A percentile compares a stretch with the other conserved stretches of the same genome.
phyloP scores from a whole-genome alignment of 495 filamentous ascomycete species.

The Neurospora africana region DNA sequence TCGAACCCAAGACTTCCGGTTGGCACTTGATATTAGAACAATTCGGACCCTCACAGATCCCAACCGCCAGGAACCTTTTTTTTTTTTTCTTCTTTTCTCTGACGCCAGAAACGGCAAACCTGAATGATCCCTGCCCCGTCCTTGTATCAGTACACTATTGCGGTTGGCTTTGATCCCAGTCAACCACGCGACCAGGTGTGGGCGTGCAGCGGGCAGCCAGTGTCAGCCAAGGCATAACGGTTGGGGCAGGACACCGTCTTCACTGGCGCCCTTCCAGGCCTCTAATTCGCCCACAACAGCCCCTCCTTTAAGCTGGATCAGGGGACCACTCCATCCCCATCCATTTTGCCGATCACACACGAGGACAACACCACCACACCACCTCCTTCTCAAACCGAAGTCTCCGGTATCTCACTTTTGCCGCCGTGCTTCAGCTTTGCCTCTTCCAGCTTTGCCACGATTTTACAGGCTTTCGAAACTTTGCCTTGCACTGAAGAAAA shows the following conservation, averaged over 20 bases:
- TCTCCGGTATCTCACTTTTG: background rate
- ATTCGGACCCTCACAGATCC: background rate
- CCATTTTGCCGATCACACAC: background rate
- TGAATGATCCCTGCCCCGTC: conserved; percentile 5
- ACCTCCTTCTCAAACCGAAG: background rate
- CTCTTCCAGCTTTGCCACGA: background rate
- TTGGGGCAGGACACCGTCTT: background rate
- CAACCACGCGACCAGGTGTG: conserved; percentile 17
- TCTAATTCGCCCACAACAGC: background rate
- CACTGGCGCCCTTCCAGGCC: background rate
- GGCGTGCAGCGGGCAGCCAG: conserved; percentile 4
- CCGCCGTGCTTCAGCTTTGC: background rate
- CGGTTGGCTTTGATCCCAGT: conserved; percentile 15
- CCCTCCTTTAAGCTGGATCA: background rate
- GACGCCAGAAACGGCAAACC: background rate
- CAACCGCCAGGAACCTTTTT: background rate
- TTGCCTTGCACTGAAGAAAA: background rate
- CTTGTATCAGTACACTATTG: conserved; percentile 1
- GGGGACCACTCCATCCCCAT: background rate
- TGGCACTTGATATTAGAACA: background rate
- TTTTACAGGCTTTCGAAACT: background rate
- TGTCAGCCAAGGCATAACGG: background rate
- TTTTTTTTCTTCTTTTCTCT: background rate
- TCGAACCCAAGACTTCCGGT: background rate
- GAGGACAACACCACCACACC: background rate